Evolutionary conservation across 225 moss, liverwort and hornwort species (phyloP), one percentile per base, ranked within the genome.

Genomic region (Polytrichum commune): DNA sequence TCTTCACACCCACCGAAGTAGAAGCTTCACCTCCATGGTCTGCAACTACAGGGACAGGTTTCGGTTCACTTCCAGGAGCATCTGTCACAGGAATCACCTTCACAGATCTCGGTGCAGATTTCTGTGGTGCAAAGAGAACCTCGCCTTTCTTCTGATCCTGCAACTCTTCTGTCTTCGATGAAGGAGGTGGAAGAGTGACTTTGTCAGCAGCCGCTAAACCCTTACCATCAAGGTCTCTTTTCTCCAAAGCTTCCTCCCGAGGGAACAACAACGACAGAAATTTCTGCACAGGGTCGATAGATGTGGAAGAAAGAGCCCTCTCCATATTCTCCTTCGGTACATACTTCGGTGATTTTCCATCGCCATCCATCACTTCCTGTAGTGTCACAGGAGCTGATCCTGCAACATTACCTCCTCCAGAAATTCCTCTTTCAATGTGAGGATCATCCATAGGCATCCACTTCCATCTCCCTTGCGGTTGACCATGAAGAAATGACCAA

Each of bases 241-340:
- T 67, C 67, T 24, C 20, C 53, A 22, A 19, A 67, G 9, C 38
- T 19, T 67, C 53, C 25, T 38, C 22, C 53, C 26, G 67, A 19
- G 38, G 67, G 27, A 67, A 67, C 27, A 67, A 53, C 19, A 67
- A 23, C 38, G 67, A 67, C 7, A 67, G 53, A 67, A 46, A 67
- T 20, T 67, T 23, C 9, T 46, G 38, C 20, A 46, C 22, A 7
- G 38, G 67, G 67, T 25, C 67, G 13, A 46, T 46, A 46, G 46
- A 46, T 46, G 46, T 46, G 46, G 46, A 46, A 46, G 46, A 46
- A 46, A 46, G 46, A 16, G 46, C 46, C 13, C 46, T 46, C 46
- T 46, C 46, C 3, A 4, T 13, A 38, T 38, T 13, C 46, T 16
- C 46, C 46, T 46, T 46, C 46, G 46, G 16, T 46, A 16, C 46